phyloP scores from a whole-genome alignment of 2,329 filamentous ascomycete species.

The Diaporthe helianthi region DNA sequence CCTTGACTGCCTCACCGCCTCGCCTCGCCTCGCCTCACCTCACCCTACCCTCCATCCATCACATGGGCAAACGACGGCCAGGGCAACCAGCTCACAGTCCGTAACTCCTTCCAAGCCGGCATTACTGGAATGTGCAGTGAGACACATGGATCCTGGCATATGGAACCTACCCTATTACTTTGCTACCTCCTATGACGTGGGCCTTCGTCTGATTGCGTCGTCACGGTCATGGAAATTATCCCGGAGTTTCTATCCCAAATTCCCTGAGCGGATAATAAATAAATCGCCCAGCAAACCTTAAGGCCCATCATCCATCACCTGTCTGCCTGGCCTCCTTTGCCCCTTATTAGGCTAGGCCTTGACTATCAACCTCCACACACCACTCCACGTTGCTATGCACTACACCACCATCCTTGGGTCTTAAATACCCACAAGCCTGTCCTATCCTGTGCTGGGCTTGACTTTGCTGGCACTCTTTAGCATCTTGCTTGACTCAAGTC shows the following conservation, averaged over 20 bases:
- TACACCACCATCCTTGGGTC: constrained; percentile 1
- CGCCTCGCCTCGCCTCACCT: constrained; percentile 25
- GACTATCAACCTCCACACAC: constrained; percentile 9
- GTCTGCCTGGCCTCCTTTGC: constrained; percentile 22
- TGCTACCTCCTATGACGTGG: constrained; percentile 8
- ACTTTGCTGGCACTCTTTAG: background rate
- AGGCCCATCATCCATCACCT: constrained; percentile 1
- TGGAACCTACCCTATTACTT: constrained; percentile 24
- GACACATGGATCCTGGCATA: constrained; percentile 31
- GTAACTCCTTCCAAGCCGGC: constrained; percentile 17
- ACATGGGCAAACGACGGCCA: constrained; percentile 26
- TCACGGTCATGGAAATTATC: constrained; percentile 16
- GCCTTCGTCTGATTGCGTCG: background rate
- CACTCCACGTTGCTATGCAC: background rate
- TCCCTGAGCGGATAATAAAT: constrained; percentile 25
- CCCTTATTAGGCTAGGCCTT: background rate
- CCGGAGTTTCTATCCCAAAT: constrained; percentile 12
- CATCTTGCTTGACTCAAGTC: background rate
- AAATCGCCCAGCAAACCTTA: constrained; percentile 24
- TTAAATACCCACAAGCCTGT: constrained; percentile 2
- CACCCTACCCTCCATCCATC: constrained; percentile 32
- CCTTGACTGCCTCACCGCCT: constrained; percentile 36
- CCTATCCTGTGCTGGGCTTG: background rate
- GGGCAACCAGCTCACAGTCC: constrained; percentile 1
- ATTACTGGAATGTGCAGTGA: constrained; percentile 33